Conservation (phyloP, 768 basidiomycete species). For the Psilocybe cyanescens region DNA sequence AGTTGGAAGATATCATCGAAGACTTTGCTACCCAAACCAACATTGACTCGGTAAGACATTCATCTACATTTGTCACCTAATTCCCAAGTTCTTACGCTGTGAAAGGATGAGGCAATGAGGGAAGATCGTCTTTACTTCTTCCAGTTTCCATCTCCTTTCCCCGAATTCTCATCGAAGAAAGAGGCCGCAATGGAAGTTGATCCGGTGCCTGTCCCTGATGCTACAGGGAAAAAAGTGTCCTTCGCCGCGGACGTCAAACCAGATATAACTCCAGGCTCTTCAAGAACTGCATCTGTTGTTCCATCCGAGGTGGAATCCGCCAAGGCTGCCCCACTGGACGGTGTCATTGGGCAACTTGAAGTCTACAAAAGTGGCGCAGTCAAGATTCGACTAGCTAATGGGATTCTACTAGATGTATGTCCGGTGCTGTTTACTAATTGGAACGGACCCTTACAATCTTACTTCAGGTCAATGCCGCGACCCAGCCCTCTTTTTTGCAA, state of each 20-base stretch:
- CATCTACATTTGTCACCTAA: background rate
- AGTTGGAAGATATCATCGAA: slow-evolving; percentile 76
- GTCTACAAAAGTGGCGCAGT: slow-evolving; percentile 85
- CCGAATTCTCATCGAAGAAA: slow-evolving; percentile 57
- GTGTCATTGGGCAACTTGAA: slow-evolving; percentile 83
- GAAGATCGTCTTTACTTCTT: slow-evolving; percentile 84
- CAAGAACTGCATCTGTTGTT: slow-evolving; percentile 29
- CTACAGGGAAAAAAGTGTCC: slow-evolving; percentile 55
- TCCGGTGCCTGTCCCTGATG: slow-evolving; percentile 31
- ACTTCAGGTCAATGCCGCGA: slow-evolving; percentile 75
- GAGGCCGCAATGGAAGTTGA: slow-evolving; percentile 35
- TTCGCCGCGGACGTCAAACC: slow-evolving; percentile 67
- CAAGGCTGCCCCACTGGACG: slow-evolving; percentile 56
- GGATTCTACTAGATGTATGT: slow-evolving; percentile 82
- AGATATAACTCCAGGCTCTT: slow-evolving; percentile 28
- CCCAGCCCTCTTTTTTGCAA: slow-evolving; percentile 86
- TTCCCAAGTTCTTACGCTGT: background rate
- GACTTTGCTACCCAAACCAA: slow-evolving; percentile 58
- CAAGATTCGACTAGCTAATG: slow-evolving; percentile 84
- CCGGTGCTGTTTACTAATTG: background rate
- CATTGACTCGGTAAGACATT: slow-evolving; percentile 40
- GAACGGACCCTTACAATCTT: background rate
- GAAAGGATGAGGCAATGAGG: slow-evolving; percentile 50
- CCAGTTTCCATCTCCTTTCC: slow-evolving; percentile 89
- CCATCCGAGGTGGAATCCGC: slow-evolving; percentile 32